Evolutionary conservation across 2,329 filamentous ascomycete species (phyloP), one percentile per base, ranked within the genome.

Genomic region (Microsporum audouinii): DNA sequence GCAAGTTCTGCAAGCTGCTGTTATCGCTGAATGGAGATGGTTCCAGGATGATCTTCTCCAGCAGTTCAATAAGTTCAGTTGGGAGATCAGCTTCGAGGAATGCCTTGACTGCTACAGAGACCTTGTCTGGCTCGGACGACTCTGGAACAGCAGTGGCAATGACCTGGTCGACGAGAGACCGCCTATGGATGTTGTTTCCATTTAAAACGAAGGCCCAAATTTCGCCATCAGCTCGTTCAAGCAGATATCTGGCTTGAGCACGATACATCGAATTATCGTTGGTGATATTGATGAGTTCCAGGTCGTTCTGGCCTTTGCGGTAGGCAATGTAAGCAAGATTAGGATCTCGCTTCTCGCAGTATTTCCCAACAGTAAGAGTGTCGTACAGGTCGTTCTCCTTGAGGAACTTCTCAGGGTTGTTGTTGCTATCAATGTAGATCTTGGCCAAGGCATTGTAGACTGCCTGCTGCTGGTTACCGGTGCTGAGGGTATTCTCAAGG

Each of bases 241-340:
- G 80, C 29, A 99, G 82, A 75, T 99, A 99, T 41, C 94, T 88
- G 62, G 91, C 92, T 76, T 99, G 94, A n/a, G 89, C 89, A 69
- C 91, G 88, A 82, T 96, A 99, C 94, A 99, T 99, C n/a, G 89
- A 87, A 78, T 99, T 99, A 77, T 99, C 95, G 69, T 97, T 99
- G 71, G 94, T 97, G 71, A 99, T 92, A 75, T 88, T 94, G 76
- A 99, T 92, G 61, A 99, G 83, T 77, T 99, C 95, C 36, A 99
- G 78, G 70, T 99, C 94, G 66, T 99, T 99, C 76, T 96, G 89
- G 23, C 94, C 94, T 80, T 99, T 99, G 69, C 86, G 84, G 75
- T 96, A 99, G 64, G 91, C 89, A 71, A 97, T 96, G 76, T 88
- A 96, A 2, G 90, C 92, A 60, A 99, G 80, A 73, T 96, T 96